Conservation (phyloP, 2,329 filamentous ascomycete genomes). For the Claviceps purpurea region DNA sequence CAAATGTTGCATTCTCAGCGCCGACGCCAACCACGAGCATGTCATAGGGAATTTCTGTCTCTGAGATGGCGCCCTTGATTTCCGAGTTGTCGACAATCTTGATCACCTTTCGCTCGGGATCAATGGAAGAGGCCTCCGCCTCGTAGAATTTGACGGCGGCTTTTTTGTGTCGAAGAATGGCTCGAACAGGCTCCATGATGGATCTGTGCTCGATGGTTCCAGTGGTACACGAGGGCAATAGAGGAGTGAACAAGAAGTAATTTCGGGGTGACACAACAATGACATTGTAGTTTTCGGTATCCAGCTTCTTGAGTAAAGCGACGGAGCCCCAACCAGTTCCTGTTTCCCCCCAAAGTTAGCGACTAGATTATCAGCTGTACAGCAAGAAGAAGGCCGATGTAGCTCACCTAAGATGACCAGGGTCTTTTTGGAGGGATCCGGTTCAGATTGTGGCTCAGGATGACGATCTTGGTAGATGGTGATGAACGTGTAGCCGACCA, state of each 20-base stretch:
- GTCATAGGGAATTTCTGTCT: slow-evolving; percentile 90
- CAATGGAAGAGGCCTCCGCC: slow-evolving; percentile 90
- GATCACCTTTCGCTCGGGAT: slow-evolving; percentile 78
- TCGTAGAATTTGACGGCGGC: slow-evolving; percentile 93
- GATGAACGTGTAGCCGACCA: slow-evolving; percentile 61
- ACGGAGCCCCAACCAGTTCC: slow-evolving; percentile 94
- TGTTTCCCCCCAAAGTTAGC: slow-evolving; percentile 22
- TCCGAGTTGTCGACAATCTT: slow-evolving; percentile 87
- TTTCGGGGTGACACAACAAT: slow-evolving; percentile 95
- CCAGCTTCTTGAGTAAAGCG: slow-evolving; percentile 93
- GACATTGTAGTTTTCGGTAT: slow-evolving; percentile 98
- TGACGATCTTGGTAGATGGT: slow-evolving; percentile 72
- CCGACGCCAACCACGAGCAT: slow-evolving; percentile 97
- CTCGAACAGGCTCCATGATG: slow-evolving; percentile 98
- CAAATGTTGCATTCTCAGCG: slow-evolving; percentile 96
- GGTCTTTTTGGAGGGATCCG: slow-evolving; percentile 89
- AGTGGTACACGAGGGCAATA: slow-evolving; percentile 93
- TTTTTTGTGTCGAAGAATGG: slow-evolving; percentile 91
- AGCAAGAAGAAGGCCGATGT: not conserved
- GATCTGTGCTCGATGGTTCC: slow-evolving; percentile 97
- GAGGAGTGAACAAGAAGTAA: slow-evolving; percentile 98
- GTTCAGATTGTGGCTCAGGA: slow-evolving; percentile 63
- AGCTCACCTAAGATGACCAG: slow-evolving; percentile 78
- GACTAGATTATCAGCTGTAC: not conserved
- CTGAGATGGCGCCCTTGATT: slow-evolving; percentile 66